Evolutionary conservation across 2,329 filamentous ascomycete genomes (phyloP).

Genomic region (Phaeophleospora eucalypticola): DNA sequence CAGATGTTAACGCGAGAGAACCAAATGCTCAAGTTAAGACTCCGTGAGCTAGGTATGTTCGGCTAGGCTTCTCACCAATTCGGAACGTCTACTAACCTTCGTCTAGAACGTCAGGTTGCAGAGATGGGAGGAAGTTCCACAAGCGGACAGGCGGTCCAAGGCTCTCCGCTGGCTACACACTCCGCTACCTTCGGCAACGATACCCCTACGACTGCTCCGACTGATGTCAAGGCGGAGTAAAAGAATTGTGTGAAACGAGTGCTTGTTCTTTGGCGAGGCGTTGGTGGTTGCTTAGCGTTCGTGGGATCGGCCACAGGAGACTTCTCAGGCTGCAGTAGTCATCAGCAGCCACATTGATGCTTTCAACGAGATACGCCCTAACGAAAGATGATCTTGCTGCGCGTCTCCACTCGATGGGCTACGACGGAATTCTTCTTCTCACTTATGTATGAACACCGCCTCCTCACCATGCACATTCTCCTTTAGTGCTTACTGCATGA

Average conservation of each 20-base stretch:
- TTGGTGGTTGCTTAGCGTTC: not conserved
- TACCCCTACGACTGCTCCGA: constrained; percentile 2
- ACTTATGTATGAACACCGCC: too few species aligned
- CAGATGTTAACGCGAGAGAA: constrained; percentile 75
- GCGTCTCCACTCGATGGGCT: not conserved
- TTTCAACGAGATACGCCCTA: not conserved
- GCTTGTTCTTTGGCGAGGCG: constrained; percentile 8
- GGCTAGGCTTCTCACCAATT: not conserved
- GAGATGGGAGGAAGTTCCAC: constrained; percentile 8
- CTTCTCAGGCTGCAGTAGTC: not conserved
- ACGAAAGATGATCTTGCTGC: not conserved
- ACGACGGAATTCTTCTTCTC: not conserved
- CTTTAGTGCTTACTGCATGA: too few species aligned
- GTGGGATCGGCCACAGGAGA: not conserved
- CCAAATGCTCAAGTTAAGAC: constrained; percentile 73
- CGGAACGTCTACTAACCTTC: not conserved
- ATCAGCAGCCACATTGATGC: not conserved
- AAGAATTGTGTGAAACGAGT: not conserved
- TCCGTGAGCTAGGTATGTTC: constrained; percentile 62
- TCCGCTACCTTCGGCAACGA: constrained; percentile 14
- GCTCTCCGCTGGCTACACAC: constrained; percentile 17
- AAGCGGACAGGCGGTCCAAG: constrained; percentile 6
- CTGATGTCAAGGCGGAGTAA: not conserved
- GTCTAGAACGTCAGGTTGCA: constrained; percentile 16
- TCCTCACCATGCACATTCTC: too few species aligned